Evolutionary conservation across 164 flowering plant species (phyloP).

Genomic region (Aristolochia fimbriata): DNA sequence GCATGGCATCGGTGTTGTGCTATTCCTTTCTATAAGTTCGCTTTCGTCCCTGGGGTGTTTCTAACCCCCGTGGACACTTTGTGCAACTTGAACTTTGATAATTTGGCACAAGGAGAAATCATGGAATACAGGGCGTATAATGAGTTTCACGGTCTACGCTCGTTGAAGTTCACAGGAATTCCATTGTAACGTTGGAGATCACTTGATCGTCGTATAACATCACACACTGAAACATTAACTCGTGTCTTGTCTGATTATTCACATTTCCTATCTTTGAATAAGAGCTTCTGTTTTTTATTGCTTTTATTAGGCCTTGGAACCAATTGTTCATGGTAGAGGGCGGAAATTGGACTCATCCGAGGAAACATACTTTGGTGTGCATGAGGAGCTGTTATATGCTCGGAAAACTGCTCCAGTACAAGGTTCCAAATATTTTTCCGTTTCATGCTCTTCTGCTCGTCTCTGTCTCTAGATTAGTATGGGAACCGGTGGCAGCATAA

Average conservation of each 20-base stretch:
- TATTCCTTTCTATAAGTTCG: no score
- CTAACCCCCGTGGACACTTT: no score
- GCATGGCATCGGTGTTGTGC: no score
- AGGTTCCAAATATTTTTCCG: constrained; percentile 28
- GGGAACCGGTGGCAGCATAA: not conserved
- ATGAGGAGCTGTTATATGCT: constrained; percentile 74
- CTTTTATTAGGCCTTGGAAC: constrained; percentile 55
- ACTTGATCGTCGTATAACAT: no score
- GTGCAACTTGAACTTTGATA: no score
- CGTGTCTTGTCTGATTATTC: not conserved
- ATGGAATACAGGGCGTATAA: no score
- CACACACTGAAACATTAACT: not conserved
- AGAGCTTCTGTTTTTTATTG: not conserved
- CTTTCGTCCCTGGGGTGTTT: no score
- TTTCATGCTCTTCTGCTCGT: not conserved
- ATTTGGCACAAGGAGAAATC: no score
- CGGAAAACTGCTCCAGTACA: constrained; percentile 75
- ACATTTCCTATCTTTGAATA: not conserved
- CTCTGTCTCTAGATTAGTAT: not conserved
- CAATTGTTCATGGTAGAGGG: constrained; percentile 88
- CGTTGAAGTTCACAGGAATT: not conserved
- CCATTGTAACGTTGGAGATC: no score
- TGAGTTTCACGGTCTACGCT: not conserved
- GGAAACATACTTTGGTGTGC: constrained; percentile 75
- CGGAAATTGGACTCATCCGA: constrained; percentile 58